phyloP scores from a whole-genome alignment of 495 filamentous ascomycete genomes.

The Aspergillus carlsbadensis region DNA sequence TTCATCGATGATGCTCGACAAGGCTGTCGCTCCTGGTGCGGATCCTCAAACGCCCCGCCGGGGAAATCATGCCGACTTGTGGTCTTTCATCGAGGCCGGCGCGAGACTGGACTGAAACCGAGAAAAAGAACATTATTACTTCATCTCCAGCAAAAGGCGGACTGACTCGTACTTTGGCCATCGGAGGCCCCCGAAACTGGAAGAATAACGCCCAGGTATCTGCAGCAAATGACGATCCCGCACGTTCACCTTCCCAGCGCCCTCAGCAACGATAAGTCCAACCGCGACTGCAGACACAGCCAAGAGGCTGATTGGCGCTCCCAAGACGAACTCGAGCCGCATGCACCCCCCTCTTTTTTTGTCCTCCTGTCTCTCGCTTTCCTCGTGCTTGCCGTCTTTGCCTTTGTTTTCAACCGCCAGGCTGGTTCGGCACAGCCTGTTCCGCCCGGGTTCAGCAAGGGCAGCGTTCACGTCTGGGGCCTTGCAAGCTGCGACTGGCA shows the following conservation, averaged over 20 bases:
- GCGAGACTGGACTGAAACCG: too few species aligned
- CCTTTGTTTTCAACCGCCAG: too few species aligned
- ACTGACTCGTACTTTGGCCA: not conserved
- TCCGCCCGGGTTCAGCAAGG: not conserved
- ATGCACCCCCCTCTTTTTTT: not conserved
- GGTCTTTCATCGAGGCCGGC: too few species aligned
- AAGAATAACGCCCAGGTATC: not conserved
- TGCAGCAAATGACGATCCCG: slow-evolving; percentile 7
- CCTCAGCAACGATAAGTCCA: not conserved
- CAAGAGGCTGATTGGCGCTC: slow-evolving; percentile 2
- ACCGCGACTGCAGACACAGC: not conserved
- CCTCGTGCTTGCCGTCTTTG: not conserved
- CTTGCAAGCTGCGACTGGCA: not conserved
- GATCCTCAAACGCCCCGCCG: slow-evolving; percentile 9
- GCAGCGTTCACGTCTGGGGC: too few species aligned
- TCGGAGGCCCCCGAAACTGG: slow-evolving; percentile 2
- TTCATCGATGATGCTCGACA: not conserved
- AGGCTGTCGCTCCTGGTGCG: slow-evolving; percentile 8
- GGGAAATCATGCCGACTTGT: slow-evolving; percentile 7
- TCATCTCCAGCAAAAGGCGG: not conserved
- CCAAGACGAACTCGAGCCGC: slow-evolving; percentile 7
- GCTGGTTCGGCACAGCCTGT: not conserved
- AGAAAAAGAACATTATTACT: too few species aligned
- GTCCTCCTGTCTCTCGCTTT: not conserved
- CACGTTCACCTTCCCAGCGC: not conserved